A percentile compares a stretch with the other conserved stretches of the same genome.
Evolutionary conservation across 2,329 filamentous ascomycete genomes (phyloP).

Genomic region (Dactylellina haptotyla): DNA sequence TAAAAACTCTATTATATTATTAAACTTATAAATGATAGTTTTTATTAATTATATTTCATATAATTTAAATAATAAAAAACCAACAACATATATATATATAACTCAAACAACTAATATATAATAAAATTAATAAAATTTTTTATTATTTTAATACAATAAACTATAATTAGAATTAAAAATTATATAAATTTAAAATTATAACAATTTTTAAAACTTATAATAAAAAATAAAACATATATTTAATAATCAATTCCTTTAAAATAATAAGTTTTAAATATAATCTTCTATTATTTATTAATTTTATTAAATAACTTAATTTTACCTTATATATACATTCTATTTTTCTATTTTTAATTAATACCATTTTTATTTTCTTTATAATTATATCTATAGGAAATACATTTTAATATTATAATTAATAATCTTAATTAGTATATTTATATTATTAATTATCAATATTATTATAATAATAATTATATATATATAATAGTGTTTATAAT

Average conservation of each 20-base stretch:
- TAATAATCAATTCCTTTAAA: background rate
- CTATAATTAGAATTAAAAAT: background rate
- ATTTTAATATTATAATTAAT: background rate
- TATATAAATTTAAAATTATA: background rate
- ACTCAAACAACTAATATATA: background rate
- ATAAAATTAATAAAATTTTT: background rate
- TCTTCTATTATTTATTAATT: background rate
- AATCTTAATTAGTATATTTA: background rate
- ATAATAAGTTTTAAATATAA: background rate
- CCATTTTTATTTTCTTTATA: background rate
- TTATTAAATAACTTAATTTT: background rate
- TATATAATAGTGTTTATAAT: background rate
- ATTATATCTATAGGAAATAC: background rate
- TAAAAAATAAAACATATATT: background rate
- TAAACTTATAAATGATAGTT: background rate
- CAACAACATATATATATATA: background rate
- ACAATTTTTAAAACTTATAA: background rate
- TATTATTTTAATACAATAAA: background rate
- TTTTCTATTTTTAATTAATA: background rate
- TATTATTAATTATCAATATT: background rate
- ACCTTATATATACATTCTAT: background rate
- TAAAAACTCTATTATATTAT: background rate
- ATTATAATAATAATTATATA: background rate
- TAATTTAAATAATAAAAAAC: background rate
- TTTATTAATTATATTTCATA: background rate